phyloP scores from a whole-genome alignment of 306 rosid species.

The Casuarina equisetifolia region DNA sequence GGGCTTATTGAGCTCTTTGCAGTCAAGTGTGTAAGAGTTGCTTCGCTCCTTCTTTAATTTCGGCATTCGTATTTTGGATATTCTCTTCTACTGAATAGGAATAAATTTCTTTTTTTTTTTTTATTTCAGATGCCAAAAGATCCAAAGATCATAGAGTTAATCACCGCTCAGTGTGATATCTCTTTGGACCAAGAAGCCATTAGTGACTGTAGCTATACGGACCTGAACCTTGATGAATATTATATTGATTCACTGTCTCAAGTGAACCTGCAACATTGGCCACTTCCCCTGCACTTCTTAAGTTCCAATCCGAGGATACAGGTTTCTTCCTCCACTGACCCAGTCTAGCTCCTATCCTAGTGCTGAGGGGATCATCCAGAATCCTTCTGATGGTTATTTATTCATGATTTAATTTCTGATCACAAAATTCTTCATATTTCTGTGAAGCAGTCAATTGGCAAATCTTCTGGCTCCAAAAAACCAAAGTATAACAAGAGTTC shows the following conservation, averaged over 20 bases:
- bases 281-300: conserved; percentile 8
- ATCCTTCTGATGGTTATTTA: conserved; percentile 49
- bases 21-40: conserved; percentile 49
- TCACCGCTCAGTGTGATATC: conserved; percentile 43
- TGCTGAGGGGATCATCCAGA: conserved; percentile 59
- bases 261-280: conserved; percentile 23
- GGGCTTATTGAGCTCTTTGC: conserved; percentile 81
- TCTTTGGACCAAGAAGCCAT: conserved; percentile 44
- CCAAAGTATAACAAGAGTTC: conserved; percentile 23
- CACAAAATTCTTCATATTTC: conserved; percentile 21
- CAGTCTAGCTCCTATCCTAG: conserved; percentile 43
- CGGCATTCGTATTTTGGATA: conserved; percentile 8
- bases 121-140: conserved; percentile 56
- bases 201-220: conserved; percentile 24
- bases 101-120: conserved; percentile 16
- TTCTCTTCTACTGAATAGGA: not conserved
- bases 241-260: conserved; percentile 23
- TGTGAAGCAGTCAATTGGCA: conserved; percentile 28
- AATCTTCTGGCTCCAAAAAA: conserved; percentile 24
- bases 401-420: conserved; percentile 36
- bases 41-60: not conserved
- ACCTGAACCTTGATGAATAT: conserved; percentile 33
- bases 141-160: conserved; percentile 43
- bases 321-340: conserved; percentile 20
- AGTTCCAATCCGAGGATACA: conserved; percentile 35